Conservation (phyloP, 2,329 filamentous ascomycete species). For the Aspergillus amoenus region DNA sequence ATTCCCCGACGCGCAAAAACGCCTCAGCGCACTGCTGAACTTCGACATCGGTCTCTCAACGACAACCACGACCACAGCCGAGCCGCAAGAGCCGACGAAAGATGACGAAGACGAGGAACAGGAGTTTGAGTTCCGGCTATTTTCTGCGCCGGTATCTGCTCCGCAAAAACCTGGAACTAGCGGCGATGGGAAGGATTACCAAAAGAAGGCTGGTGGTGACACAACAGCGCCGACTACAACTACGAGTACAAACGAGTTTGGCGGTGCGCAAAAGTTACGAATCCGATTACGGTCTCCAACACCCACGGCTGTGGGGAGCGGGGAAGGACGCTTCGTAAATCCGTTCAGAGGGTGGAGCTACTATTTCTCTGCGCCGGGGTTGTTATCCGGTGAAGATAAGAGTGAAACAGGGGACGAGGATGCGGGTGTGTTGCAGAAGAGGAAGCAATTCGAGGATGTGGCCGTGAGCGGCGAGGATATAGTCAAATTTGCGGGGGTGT, state of each 20-base stretch:
- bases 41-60: slow-evolving; percentile 24
- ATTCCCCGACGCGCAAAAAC: slow-evolving; percentile 30
- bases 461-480: slow-evolving; percentile 38
- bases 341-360: slow-evolving; percentile 44
- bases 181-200: not conserved
- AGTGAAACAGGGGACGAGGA: slow-evolving; percentile 19
- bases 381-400: slow-evolving; percentile 20
- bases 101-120: slow-evolving; percentile 38
- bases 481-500: slow-evolving; percentile 27
- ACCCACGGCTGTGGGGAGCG: slow-evolving; percentile 25
- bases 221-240: not conserved
- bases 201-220: not conserved
- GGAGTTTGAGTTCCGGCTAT: slow-evolving; percentile 46
- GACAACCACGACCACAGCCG: not conserved
- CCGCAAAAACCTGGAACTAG: not conserved
- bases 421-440: slow-evolving; percentile 18
- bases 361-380: slow-evolving; percentile 39
- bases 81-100: not conserved
- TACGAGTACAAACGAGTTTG: not conserved
- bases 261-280: slow-evolving; percentile 35
- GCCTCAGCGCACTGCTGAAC: slow-evolving; percentile 34
- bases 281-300: slow-evolving; percentile 42
- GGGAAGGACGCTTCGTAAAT: slow-evolving; percentile 39
- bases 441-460: slow-evolving; percentile 35
- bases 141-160: slow-evolving; percentile 29